Percentiles rank a stretch among this genome's conserved stretches.
phyloP scores from a whole-genome alignment of 2,329 filamentous ascomycete genomes.

The Ascochyta fabae region DNA sequence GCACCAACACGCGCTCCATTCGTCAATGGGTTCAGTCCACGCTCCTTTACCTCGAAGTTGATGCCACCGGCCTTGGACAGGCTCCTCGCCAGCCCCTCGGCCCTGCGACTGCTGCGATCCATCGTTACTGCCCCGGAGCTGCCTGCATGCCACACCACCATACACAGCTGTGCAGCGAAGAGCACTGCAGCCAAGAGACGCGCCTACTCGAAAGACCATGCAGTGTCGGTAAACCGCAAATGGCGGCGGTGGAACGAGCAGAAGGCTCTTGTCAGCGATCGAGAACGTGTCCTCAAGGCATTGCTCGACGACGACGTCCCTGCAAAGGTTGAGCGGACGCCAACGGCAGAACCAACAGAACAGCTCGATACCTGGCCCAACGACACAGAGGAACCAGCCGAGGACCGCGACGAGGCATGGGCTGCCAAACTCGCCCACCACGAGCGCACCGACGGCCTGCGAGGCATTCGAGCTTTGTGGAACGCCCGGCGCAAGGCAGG shows the following conservation, averaged over 20 bases:
- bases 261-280: conserved; percentile 4
- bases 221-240: conserved; percentile 7
- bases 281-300: conserved; percentile 16
- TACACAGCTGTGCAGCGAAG: conserved; percentile 26
- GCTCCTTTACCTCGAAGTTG: conserved; percentile 28
- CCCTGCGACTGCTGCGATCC: conserved; percentile 48
- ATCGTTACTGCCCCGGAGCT: conserved; percentile 37
- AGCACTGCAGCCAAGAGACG: conserved; percentile 14
- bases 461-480: conserved; percentile 55
- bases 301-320: conserved; percentile 17
- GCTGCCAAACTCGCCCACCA: conserved; percentile 50
- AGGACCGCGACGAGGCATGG: conserved; percentile 45
- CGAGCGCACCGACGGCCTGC: conserved; percentile 49
- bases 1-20: conserved; percentile 11
- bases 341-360: neutral
- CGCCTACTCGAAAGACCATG: conserved; percentile 19
- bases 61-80: conserved; percentile 55
- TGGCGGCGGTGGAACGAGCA: conserved; percentile 26
- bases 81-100: conserved; percentile 55
- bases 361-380: neutral
- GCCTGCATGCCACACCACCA: conserved; percentile 24
- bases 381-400: neutral
- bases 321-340: neutral
- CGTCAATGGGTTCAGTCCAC: conserved; percentile 30
- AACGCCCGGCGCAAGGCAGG: conserved; percentile 44